A percentile compares a stretch with the other conserved stretches of the same genome.
phyloP scores from a whole-genome alignment of 2,329 filamentous ascomycete species.

The Xylaria sp. region DNA sequence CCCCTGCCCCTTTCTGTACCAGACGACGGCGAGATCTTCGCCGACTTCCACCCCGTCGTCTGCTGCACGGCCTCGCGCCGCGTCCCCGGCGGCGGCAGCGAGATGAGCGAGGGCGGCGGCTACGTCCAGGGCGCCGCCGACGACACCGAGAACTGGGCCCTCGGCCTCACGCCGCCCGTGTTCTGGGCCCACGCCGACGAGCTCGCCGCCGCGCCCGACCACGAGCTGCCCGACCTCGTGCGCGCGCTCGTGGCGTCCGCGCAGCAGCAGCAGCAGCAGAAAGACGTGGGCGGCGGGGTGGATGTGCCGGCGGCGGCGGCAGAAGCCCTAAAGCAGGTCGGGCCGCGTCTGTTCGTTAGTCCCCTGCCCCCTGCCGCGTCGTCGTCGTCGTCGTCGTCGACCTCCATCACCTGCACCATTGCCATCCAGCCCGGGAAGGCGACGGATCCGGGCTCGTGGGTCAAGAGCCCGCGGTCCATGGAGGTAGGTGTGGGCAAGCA shows the following conservation, averaged over 20 bases:
- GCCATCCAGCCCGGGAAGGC: conserved; percentile 45
- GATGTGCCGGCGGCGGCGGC: conserved; percentile 4
- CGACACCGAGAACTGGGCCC: conserved; percentile 91
- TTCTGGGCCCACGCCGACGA: conserved; percentile 74
- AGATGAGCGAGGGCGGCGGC: conserved; percentile 67
- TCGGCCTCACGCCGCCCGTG: conserved; percentile 72
- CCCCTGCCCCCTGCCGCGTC: conserved; percentile 20
- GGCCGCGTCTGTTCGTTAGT: conserved; percentile 36
- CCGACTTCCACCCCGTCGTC: conserved; percentile 71
- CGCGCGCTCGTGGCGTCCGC: conserved; percentile 42
- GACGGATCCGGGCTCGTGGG: conserved; percentile 50
- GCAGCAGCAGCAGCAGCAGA: background rate
- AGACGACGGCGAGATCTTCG: conserved; percentile 44
- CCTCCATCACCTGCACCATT: conserved; percentile 43
- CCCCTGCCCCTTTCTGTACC: conserved; percentile 38
- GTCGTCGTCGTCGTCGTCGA: conserved; percentile 8
- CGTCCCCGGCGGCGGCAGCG: conserved; percentile 67
- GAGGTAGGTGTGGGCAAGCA: conserved; percentile 68
- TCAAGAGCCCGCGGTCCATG: conserved; percentile 42
- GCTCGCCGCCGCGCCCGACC: conserved; percentile 67
- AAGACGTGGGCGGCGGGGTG: background rate
- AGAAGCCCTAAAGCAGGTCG: conserved; percentile 37
- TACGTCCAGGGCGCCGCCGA: conserved; percentile 96
- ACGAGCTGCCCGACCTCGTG: conserved; percentile 60
- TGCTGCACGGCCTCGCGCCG: conserved; percentile 83